Conservation (phyloP, 169 alveolate genomes). For the Cryptosporidium sp. region DNA sequence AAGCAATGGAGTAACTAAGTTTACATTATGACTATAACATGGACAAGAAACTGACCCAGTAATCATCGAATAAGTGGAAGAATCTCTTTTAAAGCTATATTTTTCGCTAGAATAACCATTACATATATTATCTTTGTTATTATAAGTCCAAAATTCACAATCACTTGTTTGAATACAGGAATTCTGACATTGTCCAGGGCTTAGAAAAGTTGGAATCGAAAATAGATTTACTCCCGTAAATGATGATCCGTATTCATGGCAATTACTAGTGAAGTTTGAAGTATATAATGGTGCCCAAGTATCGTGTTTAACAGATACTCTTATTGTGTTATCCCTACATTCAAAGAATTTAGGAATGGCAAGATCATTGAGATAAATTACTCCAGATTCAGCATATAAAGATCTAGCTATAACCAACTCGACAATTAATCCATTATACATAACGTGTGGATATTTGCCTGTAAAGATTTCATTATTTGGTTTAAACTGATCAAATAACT, state of each 20-base stretch:
- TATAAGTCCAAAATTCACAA: conserved; percentile 70
- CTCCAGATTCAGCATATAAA: conserved; percentile 36
- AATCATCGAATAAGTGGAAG: conserved; percentile 39
- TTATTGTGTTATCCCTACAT: conserved; percentile 23
- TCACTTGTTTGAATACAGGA: conserved; percentile 54
- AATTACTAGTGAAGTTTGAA: conserved; percentile 52
- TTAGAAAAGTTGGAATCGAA: conserved; percentile 70
- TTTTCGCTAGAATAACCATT: conserved; percentile 70
- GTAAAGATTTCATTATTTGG: neutral
- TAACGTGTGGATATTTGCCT: conserved; percentile 13
- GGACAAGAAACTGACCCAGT: conserved; percentile 74
- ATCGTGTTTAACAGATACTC: conserved; percentile 44
- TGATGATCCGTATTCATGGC: conserved; percentile 73
- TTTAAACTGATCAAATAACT: conserved; percentile 11
- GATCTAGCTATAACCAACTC: conserved; percentile 65
- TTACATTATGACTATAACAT: conserved; percentile 64
- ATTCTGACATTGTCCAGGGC: conserved; percentile 72
- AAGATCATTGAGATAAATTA: conserved; percentile 42
- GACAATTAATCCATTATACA: conserved; percentile 53
- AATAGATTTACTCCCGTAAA: conserved; percentile 44
- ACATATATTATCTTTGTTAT: conserved; percentile 48
- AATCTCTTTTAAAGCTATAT: conserved; percentile 59
- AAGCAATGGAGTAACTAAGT: conserved; percentile 40
- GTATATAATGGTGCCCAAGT: conserved; percentile 71
- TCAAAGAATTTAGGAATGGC: conserved; percentile 41